A percentile compares a stretch with the other conserved stretches of the same genome.
Conservation (phyloP, 2,329 filamentous ascomycete species). For the Aspergillus vadensis region DNA sequence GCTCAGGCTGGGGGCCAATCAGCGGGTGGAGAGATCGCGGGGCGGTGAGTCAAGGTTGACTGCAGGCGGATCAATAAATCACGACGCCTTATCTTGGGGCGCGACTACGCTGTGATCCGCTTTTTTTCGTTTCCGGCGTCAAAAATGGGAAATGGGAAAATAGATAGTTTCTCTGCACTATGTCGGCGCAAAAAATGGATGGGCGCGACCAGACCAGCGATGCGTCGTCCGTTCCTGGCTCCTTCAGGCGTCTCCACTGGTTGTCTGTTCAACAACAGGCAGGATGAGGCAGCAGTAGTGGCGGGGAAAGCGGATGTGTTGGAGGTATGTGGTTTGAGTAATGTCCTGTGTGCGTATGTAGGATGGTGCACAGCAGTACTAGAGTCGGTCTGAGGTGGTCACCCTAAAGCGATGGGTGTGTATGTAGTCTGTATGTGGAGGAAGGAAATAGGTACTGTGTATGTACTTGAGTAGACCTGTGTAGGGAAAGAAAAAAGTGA, state of each 20-base stretch:
- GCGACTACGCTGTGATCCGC: neutral
- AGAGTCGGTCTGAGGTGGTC: slow-evolving; percentile 9
- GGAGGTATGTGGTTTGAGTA: slow-evolving; percentile 5
- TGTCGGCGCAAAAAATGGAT: slow-evolving; percentile 1
- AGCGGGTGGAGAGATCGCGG: slow-evolving; percentile 16
- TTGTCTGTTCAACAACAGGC: slow-evolving; percentile 1
- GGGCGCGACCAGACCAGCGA: neutral
- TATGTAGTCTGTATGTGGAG: neutral
- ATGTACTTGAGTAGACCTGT: neutral
- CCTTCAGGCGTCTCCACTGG: neutral
- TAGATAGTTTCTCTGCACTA: neutral
- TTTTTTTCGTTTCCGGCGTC: slow-evolving; percentile 1
- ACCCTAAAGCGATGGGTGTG: neutral
- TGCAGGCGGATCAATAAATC: slow-evolving; percentile 14
- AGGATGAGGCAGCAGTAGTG: slow-evolving; percentile 5
- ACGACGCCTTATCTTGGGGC: slow-evolving; percentile 18
- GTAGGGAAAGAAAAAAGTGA: slow-evolving; percentile 9
- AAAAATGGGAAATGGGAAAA: neutral
- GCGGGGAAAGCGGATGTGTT: slow-evolving; percentile 6
- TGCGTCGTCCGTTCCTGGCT: slow-evolving; percentile 1
- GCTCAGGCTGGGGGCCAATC: slow-evolving; percentile 28
- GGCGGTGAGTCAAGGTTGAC: slow-evolving; percentile 31
- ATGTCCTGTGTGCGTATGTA: slow-evolving; percentile 9
- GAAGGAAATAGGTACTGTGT: neutral
- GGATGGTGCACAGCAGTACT: neutral